Evolutionary conservation across 2,329 filamentous ascomycete species (phyloP), one percentile per base, ranked within the genome.

Genomic region (Curvularia verruculosa): DNA sequence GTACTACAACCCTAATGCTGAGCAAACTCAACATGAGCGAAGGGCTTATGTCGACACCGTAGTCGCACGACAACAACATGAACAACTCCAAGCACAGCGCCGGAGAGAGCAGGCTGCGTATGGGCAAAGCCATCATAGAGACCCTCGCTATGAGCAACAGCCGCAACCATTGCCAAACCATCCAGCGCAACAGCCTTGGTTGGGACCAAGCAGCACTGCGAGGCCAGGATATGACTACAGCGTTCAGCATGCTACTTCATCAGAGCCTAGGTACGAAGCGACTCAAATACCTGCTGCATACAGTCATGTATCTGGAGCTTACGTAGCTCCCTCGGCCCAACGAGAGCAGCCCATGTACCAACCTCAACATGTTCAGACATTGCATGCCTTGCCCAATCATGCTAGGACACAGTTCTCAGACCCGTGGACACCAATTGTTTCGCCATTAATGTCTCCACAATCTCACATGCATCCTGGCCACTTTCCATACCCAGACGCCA

Each of bases 231-330:
- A 58, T 19, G 29, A 46, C 23, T 61, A 67, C 10, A 24, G 50
- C 31, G 49, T 55, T 6, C 58, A 60, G 12, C 43, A 58, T 48
- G 50, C 65, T 23, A 63, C 67, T 26, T 24, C 54, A 24, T 26
- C 48, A 19, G 74, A 75, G 37, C 73, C 73, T 5, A 69, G 60
- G 29, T 75, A 76, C 44, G 72, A 76, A 18, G 73, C 72, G 3
- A 72, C 73, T 47, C 69, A 69, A 15, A 75, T 76, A 47, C 74
- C 74, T 29, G 71, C 69, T 19, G 73, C 74, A 10, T 76, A 76
- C 43, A 70, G 49, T 28, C 72, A 68, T 47, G 74, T 74, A 6
- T 67, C 64, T 41, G 70, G 72, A 21, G 68, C 70, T 4, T 75
- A 70, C 31, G 57, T 68, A 15, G 71, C 72, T 34, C 68, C 71